These are phyloP conservation scores for Hanseniaspora taiwanica DNA, from an alignment of 805 yeast species.

Conservation along the genomic window DNA sequence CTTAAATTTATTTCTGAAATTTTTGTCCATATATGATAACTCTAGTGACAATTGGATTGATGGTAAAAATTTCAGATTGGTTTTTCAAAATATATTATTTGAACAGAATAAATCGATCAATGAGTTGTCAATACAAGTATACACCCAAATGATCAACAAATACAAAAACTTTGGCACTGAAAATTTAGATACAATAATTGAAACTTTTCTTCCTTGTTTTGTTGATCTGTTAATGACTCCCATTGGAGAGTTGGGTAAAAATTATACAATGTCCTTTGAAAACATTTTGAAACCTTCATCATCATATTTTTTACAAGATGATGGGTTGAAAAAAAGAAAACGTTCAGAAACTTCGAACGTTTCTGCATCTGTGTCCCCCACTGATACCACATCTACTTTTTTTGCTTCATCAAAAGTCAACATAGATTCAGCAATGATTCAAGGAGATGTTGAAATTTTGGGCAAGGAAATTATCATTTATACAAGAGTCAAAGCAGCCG, in stretches of 20 bases:
- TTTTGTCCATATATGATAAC: constrained; percentile 45
- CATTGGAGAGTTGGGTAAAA: constrained; percentile 82
- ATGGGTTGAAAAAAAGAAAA: constrained; percentile 17
- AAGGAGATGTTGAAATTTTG: constrained; percentile 81
- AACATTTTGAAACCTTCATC: constrained; percentile 64
- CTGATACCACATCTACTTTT: constrained; percentile 17
- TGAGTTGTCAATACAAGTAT: constrained; percentile 48
- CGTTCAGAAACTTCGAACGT: constrained; percentile 28
- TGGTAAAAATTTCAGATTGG: constrained; percentile 54
- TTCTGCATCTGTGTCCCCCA: constrained; percentile 34
- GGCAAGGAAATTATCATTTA: constrained; percentile 63
- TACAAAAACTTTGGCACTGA: constrained; percentile 19
- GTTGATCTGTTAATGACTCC: constrained; percentile 77
- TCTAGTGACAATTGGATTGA: constrained; percentile 60
- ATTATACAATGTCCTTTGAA: constrained; percentile 69
- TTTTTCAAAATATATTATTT: constrained; percentile 76
- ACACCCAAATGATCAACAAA: constrained; percentile 40
- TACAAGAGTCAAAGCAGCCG: constrained; percentile 64
- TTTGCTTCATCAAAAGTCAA: constrained; percentile 47
- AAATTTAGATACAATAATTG: constrained; percentile 33
- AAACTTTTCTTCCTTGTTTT: constrained; percentile 44
- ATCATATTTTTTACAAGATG: constrained; percentile 22
- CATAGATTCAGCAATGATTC: constrained; percentile 84
- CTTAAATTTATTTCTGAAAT: constrained; percentile 63
- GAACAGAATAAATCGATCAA: constrained; percentile 77